Percentiles rank a stretch among this genome's conserved stretches.
Evolutionary conservation across 805 yeast genomes (phyloP).

Genomic region (Debaryomyces tyrocola): DNA sequence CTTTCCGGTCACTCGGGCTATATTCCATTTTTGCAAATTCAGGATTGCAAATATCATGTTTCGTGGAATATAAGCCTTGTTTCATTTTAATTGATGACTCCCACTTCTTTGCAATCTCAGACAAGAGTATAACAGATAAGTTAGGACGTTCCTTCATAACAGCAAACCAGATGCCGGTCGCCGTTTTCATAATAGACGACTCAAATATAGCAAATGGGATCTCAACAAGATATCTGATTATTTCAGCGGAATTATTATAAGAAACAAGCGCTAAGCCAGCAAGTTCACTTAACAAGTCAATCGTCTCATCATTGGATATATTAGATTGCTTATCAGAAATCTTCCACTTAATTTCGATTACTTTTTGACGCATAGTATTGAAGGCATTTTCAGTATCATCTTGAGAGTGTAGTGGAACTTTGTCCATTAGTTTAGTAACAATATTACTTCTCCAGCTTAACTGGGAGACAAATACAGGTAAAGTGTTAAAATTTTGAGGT

Average conservation of each 20-base stretch:
- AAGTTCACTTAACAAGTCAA: constrained; percentile 45
- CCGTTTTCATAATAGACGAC: constrained; percentile 56
- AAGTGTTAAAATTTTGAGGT: constrained; percentile 49
- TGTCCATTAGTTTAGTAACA: constrained; percentile 31
- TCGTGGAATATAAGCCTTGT: constrained; percentile 64
- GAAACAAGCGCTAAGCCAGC: constrained; percentile 38
- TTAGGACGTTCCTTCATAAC: constrained; percentile 66
- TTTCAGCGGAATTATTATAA: constrained; percentile 43
- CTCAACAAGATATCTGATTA: constrained; percentile 52
- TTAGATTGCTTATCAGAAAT: constrained; percentile 4
- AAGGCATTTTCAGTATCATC: constrained; percentile 29
- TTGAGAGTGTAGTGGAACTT: constrained; percentile 24
- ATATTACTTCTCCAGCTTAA: constrained; percentile 65
- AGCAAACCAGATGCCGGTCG: constrained; percentile 79
- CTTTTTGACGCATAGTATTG: constrained; percentile 25
- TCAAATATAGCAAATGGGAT: constrained; percentile 73
- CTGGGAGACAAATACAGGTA: constrained; percentile 74
- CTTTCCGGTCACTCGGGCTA: constrained; percentile 72
- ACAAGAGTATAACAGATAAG: constrained; percentile 56
- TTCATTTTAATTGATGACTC: constrained; percentile 58
- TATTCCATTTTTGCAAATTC: constrained; percentile 82
- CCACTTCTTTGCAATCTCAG: constrained; percentile 72
- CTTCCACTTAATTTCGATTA: constrained; percentile 14
- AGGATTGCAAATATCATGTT: constrained; percentile 55
- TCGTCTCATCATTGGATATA: constrained; percentile 27